These are phyloP conservation scores for Lenzites betulinus DNA, from an alignment of 768 basidiomycete species.

Conservation along the genomic window DNA sequence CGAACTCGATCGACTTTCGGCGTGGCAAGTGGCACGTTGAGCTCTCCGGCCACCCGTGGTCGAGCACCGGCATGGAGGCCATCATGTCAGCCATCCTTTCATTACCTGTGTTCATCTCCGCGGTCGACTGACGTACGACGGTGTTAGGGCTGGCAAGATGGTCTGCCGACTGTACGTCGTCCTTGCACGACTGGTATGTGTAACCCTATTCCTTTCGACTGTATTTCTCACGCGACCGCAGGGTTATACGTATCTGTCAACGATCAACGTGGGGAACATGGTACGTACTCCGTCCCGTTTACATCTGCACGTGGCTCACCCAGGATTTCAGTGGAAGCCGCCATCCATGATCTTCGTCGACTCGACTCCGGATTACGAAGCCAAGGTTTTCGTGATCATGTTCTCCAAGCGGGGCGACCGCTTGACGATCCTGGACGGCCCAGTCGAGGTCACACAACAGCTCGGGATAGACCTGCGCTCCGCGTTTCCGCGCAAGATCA, in stretches of 20 bases:
- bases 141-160: slow-evolving; percentile 55
- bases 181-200: slow-evolving; percentile 55
- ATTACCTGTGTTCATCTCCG: not conserved
- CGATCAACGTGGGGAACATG: slow-evolving; percentile 50
- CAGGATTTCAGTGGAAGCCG: slow-evolving; percentile 38
- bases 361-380: slow-evolving; percentile 46
- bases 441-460: slow-evolving; percentile 39
- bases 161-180: slow-evolving; percentile 61
- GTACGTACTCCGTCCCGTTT: slow-evolving; percentile 37
- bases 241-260: slow-evolving; percentile 72
- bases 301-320: not conserved
- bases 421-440: slow-evolving; percentile 47
- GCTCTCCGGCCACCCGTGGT: slow-evolving; percentile 72
- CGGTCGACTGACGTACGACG: not conserved
- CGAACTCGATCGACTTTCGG: slow-evolving; percentile 45
- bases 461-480: slow-evolving; percentile 42
- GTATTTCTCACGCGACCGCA: slow-evolving; percentile 30
- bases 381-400: slow-evolving; percentile 65
- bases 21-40: slow-evolving; percentile 60
- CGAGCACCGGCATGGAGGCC: slow-evolving; percentile 52
- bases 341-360: slow-evolving; percentile 72
- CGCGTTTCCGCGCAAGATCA: slow-evolving; percentile 45
- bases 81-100: slow-evolving; percentile 43
- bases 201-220: slow-evolving; percentile 24
- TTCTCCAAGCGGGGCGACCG: slow-evolving; percentile 63